A percentile compares a stretch with the other conserved stretches of the same genome.
phyloP scores from a whole-genome alignment of 2,329 filamentous ascomycete genomes.

The Bipolaris bicolor region DNA sequence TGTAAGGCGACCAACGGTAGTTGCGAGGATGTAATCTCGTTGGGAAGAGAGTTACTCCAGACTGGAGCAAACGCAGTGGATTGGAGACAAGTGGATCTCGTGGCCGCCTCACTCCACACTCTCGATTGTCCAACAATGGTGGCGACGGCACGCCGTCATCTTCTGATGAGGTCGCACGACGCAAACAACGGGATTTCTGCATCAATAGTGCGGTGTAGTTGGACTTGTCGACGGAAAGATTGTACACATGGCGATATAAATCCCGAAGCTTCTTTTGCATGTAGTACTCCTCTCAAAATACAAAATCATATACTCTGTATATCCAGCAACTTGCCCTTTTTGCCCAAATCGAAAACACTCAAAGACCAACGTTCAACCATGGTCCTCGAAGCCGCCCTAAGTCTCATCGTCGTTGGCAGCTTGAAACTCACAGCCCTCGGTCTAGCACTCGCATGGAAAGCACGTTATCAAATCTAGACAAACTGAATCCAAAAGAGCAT shows the following conservation, averaged over 20 bases:
- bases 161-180: not conserved
- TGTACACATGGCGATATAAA: not conserved
- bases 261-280: not conserved
- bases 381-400: slow-evolving; percentile 29
- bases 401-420: slow-evolving; percentile 34
- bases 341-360: not conserved
- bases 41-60: not conserved
- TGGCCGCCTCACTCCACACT: not conserved
- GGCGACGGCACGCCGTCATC: not conserved
- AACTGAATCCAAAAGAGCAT: not conserved
- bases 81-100: not conserved
- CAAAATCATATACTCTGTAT: not conserved
- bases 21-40: not conserved
- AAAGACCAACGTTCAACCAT: slow-evolving; percentile 1
- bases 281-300: not conserved
- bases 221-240: not conserved
- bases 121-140: not conserved
- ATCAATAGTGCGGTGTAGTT: not conserved
- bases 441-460: slow-evolving; percentile 37
- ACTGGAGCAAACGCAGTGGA: not conserved
- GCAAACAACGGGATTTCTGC: not conserved
- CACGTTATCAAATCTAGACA: slow-evolving; percentile 22
- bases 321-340: no score
- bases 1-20: not conserved
- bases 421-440: slow-evolving; percentile 42